Conservation (phyloP, 2,329 filamentous ascomycete genomes). For the Nannizzia gypsea region DNA sequence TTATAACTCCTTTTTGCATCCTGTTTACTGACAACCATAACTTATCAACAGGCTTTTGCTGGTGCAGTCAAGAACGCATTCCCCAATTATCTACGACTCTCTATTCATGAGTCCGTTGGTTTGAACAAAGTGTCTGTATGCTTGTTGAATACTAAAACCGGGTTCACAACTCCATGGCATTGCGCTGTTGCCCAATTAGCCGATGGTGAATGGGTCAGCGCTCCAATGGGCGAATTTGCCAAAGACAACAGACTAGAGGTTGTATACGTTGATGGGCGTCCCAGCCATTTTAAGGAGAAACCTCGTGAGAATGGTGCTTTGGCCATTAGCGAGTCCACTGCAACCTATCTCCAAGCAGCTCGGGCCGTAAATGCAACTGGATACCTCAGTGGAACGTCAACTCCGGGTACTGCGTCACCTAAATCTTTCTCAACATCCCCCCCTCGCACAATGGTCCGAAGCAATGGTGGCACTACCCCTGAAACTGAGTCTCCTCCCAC, state of each 20-base stretch:
- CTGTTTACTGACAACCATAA: not conserved
- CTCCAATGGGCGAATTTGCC: conserved; percentile 1
- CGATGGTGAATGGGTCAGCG: conserved; percentile 4
- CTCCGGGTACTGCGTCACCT: not conserved
- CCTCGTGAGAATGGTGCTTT: not conserved
- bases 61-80: conserved; percentile 3
- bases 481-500: not conserved
- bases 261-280: conserved; percentile 5
- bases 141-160: conserved; percentile 2
- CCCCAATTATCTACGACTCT: not conserved
- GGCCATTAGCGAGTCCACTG: not conserved
- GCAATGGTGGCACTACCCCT: not conserved
- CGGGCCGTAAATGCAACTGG: not conserved
- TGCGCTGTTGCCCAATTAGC: conserved; percentile 2
- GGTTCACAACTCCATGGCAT: conserved; percentile 6
- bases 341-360: not conserved
- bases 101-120: conserved; percentile 2
- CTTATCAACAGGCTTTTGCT: conserved; percentile 4
- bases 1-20: not conserved
- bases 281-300: conserved; percentile 7
- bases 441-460: not conserved
- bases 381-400: conserved; percentile 1
- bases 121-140: not conserved
- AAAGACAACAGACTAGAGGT: not conserved
- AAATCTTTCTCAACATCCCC: not conserved